Conservation (phyloP, 331 rosid genomes). For the Cydonia oblonga region DNA sequence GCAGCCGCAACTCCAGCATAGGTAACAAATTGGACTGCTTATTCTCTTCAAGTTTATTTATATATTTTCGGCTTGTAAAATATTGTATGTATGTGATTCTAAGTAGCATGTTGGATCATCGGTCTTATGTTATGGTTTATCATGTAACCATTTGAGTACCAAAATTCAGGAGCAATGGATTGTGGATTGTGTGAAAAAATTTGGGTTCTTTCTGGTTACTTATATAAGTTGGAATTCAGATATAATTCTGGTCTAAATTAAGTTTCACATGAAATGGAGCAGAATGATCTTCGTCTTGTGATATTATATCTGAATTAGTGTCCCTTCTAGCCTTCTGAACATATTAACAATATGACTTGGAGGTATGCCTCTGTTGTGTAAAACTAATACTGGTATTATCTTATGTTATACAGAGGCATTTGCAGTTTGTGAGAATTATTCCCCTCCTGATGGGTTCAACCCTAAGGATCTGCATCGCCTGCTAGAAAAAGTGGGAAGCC, state of each 20-base stretch:
- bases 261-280: neutral
- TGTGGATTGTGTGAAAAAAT: neutral
- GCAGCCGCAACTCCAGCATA: constrained; percentile 89
- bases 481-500: constrained; percentile 91
- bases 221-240: neutral
- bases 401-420: constrained; percentile 65
- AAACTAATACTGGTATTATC: constrained; percentile 12
- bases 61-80: too few species aligned
- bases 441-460: constrained; percentile 87
- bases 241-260: neutral
- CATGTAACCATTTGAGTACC: neutral
- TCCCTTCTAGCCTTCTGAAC: neutral
- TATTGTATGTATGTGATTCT: too few species aligned
- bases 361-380: neutral
- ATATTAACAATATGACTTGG: neutral
- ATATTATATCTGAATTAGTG: too few species aligned
- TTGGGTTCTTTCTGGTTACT: neutral
- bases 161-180: neutral
- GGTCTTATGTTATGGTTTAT: neutral
- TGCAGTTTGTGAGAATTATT: constrained; percentile 91
- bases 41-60: too few species aligned
- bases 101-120: neutral
- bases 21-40: too few species aligned
- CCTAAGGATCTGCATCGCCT: constrained; percentile 74
- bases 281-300: neutral